Percentiles rank a stretch among this genome's conserved stretches.
Conservation (phyloP, 306 rosid species). For the Malus orientalis region DNA sequence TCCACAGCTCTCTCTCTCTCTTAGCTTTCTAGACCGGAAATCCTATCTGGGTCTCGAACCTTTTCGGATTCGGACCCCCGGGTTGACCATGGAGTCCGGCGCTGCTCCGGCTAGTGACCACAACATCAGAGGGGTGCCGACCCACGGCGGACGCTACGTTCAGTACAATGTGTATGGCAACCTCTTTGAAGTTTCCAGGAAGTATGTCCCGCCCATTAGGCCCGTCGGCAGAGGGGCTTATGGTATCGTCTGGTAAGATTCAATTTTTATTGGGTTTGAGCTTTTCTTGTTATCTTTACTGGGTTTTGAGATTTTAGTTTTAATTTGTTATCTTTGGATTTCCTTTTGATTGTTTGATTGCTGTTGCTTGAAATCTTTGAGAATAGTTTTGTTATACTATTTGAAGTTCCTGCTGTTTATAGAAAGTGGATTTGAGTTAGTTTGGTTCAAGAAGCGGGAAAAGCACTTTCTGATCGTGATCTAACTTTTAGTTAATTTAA, state of each 20-base stretch:
- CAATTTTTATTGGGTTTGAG: background rate
- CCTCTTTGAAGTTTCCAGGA: slow-evolving; percentile 78
- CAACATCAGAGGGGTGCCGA: slow-evolving; percentile 48
- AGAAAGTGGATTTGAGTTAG: background rate
- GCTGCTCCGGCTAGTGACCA: slow-evolving; percentile 35
- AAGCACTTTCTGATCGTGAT: background rate
- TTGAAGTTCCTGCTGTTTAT: background rate
- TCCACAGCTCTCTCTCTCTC: background rate
- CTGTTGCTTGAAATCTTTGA: background rate
- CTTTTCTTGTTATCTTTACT: background rate
- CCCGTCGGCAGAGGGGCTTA: slow-evolving; percentile 97
- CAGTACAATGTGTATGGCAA: slow-evolving; percentile 87
- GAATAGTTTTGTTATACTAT: background rate
- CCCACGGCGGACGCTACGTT: slow-evolving; percentile 72
- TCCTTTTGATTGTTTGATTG: background rate
- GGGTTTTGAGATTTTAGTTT: too few relatives aligned
- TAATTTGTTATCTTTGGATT: background rate
- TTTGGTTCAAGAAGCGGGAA: slow-evolving; percentile 1
- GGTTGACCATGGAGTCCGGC: slow-evolving; percentile 29
- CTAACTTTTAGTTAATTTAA: background rate
- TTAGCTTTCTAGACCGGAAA: background rate
- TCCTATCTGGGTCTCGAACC: slow-evolving; percentile 20
- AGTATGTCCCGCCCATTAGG: slow-evolving; percentile 86
- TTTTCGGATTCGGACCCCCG: slow-evolving; percentile 4
- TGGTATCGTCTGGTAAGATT: slow-evolving; percentile 83